Evolutionary conservation across 176 grass and related monocot species (phyloP), one percentile per base, ranked within the genome.

Genomic region (Avena sativa): DNA sequence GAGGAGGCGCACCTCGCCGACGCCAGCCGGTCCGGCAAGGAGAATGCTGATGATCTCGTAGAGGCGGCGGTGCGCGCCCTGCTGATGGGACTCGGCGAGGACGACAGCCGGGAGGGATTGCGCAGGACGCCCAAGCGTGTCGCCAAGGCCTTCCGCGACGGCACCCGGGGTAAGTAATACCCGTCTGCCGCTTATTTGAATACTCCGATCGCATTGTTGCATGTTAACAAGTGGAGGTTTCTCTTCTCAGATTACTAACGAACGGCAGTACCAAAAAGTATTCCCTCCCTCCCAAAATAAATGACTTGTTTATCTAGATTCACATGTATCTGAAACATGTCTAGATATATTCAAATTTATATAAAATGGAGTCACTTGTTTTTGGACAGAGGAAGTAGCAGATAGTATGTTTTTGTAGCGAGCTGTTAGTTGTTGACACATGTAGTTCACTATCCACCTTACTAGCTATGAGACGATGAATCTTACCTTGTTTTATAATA

Each of bases 21-120:
- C 69, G 85, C 77, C 15, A 47, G 65, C 52, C 69, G 58, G 36
- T 89, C 68, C 88, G 82, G 78, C 88, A 80, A 84, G 23, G 86
- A 89, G 60, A 82, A 57, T 28, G 28, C 28, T 28, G 84, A 87
- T 13, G 85, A 36, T 12, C 40, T 82, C 71, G 87, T 46, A 52
- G 87, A 59, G 34, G 28, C 28, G 2, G 28, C 28, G 28, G 28
- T 28, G 28, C 28, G 28, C 28, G 28, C 28, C 28, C 28, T 28
- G 28, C 28, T 28, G 28, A 28, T 81, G 50, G 95, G 95, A 62
- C 91, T 98, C 72, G 95, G 93, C 70, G 95, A 98, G 90, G 95
- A 98, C 79, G 90, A 77, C 19, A 81, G 89, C 69, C 81, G 93
- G 26, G 95, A 95, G 59, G 95, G 95, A 28, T 28, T 28, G 28